Evolutionary conservation across 2,329 filamentous ascomycete genomes (phyloP), one percentile per base, ranked within the genome.

Genomic region (Cladosporium sp.): DNA sequence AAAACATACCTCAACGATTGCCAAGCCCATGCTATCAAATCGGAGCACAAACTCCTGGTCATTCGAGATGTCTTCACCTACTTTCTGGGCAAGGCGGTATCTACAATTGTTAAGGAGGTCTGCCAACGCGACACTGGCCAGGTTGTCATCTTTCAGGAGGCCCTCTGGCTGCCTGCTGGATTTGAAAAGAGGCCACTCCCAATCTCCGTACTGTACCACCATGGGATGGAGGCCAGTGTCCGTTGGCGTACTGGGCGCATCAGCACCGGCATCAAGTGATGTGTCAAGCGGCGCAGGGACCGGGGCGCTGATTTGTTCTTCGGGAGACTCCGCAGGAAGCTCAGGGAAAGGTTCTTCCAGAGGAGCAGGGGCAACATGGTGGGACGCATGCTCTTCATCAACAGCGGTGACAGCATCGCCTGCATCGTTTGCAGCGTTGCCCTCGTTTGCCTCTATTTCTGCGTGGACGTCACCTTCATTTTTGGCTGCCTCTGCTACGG

Each of bases 171-270:
- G 71, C 53, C 74, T 72, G 18, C 69, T 68, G 3, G 77, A 78
- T 30, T 79, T 78, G 58, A 84, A 84, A 7, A 84, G 64, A 12
- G 75, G 78, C 54, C 82, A 79, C 49, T 79, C 75, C 43, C 69
- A 70, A 12, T 73, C 75, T 53, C 76, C 72, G 59, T 82, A 84
- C n/a, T 73, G 60, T 15, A 84, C 71, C 35, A 73, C 72, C 15
- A 82, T 72, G 40, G 75, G 71, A 62, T 78, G 66, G 27, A 68
- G 52, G 16, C 65, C 65, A 29, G 63, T 67, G 43, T 66, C 63
- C 36, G 66, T 67, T 2, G 64, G 66, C 15, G 65, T 63, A 11
- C 56, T 57, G 27, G 62, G 62, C 8, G 52, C 58, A 30, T 67
- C 64, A 22, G n/a, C 20, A 7, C n/a, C 29, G 7, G 18, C 45